Evolutionary conservation across 1,284 basidiomycete species (phyloP).

Genomic region (Malassezia vespertilionis): DNA sequence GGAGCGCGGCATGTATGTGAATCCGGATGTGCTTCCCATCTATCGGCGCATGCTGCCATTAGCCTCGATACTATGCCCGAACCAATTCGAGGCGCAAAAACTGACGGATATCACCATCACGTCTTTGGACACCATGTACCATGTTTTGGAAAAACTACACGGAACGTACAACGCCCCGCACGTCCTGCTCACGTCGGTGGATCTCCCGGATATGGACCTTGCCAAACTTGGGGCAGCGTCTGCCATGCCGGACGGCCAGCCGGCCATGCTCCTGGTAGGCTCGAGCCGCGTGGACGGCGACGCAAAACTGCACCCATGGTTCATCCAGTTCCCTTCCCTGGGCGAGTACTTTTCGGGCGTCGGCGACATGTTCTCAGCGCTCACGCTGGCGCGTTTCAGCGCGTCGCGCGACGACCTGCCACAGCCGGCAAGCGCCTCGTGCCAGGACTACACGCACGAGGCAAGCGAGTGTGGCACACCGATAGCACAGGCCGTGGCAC

Average conservation of each 20-base stretch:
- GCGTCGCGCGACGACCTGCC: conserved; percentile 12
- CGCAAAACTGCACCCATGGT: conserved; percentile 49
- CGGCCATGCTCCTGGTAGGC: conserved; percentile 40
- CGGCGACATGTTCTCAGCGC: conserved; percentile 89
- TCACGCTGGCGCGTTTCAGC: conserved; percentile 72
- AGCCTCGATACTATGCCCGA: conserved; percentile 86
- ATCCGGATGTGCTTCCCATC: conserved; percentile 72
- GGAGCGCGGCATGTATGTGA: conserved; percentile 62
- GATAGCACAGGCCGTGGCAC: conserved; percentile 52
- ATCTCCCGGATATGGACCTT: conserved; percentile 33
- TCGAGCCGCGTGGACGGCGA: conserved; percentile 41
- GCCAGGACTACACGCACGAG: background rate
- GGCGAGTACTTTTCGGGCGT: conserved; percentile 91
- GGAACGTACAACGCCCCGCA: conserved; percentile 63
- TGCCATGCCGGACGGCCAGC: conserved; percentile 19
- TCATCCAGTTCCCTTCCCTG: conserved; percentile 66
- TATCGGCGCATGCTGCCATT: conserved; percentile 68
- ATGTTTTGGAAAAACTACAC: conserved; percentile 66
- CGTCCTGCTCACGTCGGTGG: conserved; percentile 81
- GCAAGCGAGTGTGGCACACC: conserved; percentile 45
- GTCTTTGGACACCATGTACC: conserved; percentile 58
- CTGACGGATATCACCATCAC: conserved; percentile 52
- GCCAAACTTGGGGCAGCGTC: conserved; percentile 20
- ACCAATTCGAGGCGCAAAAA: conserved; percentile 90
- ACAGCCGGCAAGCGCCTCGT: background rate